Conservation (phyloP, 2,329 filamentous ascomycete genomes). For the Microsporum audouinii region DNA sequence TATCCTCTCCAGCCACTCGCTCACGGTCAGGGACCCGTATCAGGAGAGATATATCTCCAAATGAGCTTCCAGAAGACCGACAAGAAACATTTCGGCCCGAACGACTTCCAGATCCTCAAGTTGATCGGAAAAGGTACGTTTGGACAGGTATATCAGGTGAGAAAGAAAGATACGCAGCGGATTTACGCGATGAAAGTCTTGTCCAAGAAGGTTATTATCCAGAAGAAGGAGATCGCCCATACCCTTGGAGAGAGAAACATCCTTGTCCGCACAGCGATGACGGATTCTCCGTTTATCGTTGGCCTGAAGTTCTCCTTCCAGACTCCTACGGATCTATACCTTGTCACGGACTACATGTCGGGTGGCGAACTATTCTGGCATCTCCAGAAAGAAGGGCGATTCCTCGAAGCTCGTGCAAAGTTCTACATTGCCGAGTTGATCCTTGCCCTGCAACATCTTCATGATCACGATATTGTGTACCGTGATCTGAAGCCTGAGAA, state of each 20-base stretch:
- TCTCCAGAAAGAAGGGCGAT: slow-evolving; percentile 89
- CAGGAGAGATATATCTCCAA: slow-evolving; percentile 78
- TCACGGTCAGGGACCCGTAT: slow-evolving; percentile 63
- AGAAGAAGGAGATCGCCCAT: slow-evolving; percentile 98
- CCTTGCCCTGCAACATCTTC: slow-evolving; percentile 83
- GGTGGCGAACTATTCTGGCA: slow-evolving; percentile 98
- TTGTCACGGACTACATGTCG: slow-evolving; percentile 99
- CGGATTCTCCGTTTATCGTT: slow-evolving; percentile 94
- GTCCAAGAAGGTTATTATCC: slow-evolving; percentile 98
- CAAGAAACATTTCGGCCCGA: slow-evolving; percentile 83
- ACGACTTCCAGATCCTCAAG: slow-evolving; percentile 91
- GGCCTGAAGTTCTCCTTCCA: slow-evolving; percentile 98
- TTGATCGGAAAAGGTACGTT: slow-evolving; percentile 98
- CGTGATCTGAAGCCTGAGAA: slow-evolving; percentile 96
- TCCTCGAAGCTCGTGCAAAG: slow-evolving; percentile 87
- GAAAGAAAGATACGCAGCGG: slow-evolving; percentile 88
- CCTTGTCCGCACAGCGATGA: slow-evolving; percentile 85
- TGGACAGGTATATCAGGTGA: slow-evolving; percentile 94
- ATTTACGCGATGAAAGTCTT: slow-evolving; percentile 99
- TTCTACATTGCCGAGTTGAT: slow-evolving; percentile 99
- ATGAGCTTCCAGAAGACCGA: slow-evolving; percentile 77
- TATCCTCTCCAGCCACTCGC: slow-evolving; percentile 70
- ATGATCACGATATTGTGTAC: slow-evolving; percentile 96
- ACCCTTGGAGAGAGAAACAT: slow-evolving; percentile 97
- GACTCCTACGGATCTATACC: slow-evolving; percentile 86